phyloP scores from a whole-genome alignment of 192 early-diverging fungal genomes.

The Coemansia javaensis region DNA sequence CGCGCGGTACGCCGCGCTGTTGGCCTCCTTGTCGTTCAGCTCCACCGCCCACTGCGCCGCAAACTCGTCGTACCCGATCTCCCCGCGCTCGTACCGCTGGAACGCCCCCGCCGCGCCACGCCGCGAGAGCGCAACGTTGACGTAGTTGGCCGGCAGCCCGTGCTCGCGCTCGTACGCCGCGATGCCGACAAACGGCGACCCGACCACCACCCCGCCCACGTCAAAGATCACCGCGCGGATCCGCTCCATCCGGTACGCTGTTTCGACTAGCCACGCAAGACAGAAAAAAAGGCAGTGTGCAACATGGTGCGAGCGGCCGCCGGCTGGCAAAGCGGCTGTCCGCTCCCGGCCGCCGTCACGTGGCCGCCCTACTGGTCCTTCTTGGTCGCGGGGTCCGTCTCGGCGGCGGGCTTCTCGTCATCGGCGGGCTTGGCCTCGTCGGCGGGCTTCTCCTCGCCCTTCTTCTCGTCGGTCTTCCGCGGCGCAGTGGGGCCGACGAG shows the following conservation, averaged over 20 bases:
- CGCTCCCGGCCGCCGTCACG: no score
- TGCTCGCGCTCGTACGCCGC: constrained; percentile 59
- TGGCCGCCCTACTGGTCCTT: constrained; percentile 2
- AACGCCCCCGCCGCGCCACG: constrained; percentile 52
- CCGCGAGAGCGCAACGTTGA: constrained; percentile 70
- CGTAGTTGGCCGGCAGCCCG: constrained; percentile 71
- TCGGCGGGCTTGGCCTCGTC: constrained; percentile 1
- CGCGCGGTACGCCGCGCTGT: constrained; percentile 32
- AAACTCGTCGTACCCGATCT: constrained; percentile 25
- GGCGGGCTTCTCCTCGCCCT: background rate
- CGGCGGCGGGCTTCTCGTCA: background rate
- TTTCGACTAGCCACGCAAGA: no score
- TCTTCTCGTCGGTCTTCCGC: background rate
- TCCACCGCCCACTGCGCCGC: constrained; percentile 27
- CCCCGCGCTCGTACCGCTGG: constrained; percentile 53
- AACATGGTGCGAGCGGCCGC: background rate
- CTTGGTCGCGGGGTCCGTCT: background rate
- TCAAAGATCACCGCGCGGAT: constrained; percentile 78
- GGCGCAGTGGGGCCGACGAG: constrained; percentile 30
- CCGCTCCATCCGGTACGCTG: background rate
- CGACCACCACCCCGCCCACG: constrained; percentile 78
- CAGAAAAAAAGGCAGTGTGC: background rate
- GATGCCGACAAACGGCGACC: constrained; percentile 76
- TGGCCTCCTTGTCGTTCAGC: constrained; percentile 35
- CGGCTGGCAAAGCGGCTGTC: no score